These are phyloP conservation scores for Aspergillus candidus DNA, from an alignment of 2,329 filamentous ascomycete species.

Conservation along the genomic window DNA sequence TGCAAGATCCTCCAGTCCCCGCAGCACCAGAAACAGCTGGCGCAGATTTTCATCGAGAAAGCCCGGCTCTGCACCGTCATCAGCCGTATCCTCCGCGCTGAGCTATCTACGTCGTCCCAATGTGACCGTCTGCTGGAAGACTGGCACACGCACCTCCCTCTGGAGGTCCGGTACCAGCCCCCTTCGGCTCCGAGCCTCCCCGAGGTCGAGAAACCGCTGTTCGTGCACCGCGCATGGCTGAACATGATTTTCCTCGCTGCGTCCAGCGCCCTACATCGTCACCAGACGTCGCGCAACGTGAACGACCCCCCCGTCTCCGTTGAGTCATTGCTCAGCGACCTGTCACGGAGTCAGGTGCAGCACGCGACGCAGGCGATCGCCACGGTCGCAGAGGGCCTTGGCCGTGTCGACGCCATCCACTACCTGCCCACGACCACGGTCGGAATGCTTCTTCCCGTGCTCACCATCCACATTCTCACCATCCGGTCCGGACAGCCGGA, in stretches of 20 bases:
- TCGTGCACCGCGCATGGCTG: slow-evolving; percentile 66
- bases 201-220: slow-evolving; percentile 37
- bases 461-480: slow-evolving; percentile 80
- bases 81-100: slow-evolving; percentile 59
- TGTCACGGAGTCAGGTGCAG: slow-evolving; percentile 6
- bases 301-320: not conserved
- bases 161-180: slow-evolving; percentile 38
- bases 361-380: slow-evolving; percentile 66
- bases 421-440: slow-evolving; percentile 77
- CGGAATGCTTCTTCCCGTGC: slow-evolving; percentile 74
- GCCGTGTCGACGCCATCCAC: slow-evolving; percentile 60
- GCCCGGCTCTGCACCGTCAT: slow-evolving; percentile 76
- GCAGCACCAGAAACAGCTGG: slow-evolving; percentile 64
- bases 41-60: slow-evolving; percentile 76
- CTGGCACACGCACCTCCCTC: slow-evolving; percentile 15
- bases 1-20: slow-evolving; percentile 3
- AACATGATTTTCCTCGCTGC: slow-evolving; percentile 86
- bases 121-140: slow-evolving; percentile 4
- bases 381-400: slow-evolving; percentile 65
- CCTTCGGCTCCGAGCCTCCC: slow-evolving; percentile 39
- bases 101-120: not conserved
- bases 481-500: slow-evolving; percentile 40
- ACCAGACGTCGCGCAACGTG: slow-evolving; percentile 58
- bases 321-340: too few species aligned
- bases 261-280: slow-evolving; percentile 73